These are phyloP conservation scores for Chimonanthus praecox DNA, from an alignment of 164 flowering plant species.

Conservation along the genomic window DNA sequence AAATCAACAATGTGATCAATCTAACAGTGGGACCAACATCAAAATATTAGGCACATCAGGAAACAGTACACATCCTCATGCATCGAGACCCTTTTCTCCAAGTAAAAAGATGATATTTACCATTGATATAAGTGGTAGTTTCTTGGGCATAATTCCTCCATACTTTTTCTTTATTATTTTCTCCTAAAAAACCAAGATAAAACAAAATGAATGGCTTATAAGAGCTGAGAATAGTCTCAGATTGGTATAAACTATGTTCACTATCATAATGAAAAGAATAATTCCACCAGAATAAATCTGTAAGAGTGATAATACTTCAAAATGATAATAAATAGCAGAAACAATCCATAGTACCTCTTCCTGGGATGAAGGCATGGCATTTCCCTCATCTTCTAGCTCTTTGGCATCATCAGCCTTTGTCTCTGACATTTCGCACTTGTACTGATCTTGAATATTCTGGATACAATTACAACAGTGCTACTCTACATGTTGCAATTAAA, in stretches of 20 bases:
- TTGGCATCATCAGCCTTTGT: neutral
- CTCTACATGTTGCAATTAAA: neutral
- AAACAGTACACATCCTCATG: neutral
- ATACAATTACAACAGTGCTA: neutral
- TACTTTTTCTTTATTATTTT: slow-evolving; percentile 69
- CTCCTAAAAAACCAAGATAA: slow-evolving; percentile 37
- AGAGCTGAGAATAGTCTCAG: neutral
- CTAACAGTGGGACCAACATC: neutral
- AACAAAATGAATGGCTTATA: too few relatives aligned
- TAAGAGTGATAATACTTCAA: neutral
- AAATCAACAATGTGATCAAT: neutral
- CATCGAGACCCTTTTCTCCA: neutral
- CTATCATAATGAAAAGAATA: too few relatives aligned
- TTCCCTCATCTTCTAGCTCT: slow-evolving; percentile 13
- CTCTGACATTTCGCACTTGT: neutral
- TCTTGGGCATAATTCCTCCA: slow-evolving; percentile 74
- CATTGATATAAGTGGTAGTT: slow-evolving; percentile 81
- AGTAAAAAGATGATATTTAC: slow-evolving; percentile 21
- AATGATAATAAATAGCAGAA: neutral
- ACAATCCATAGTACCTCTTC: slow-evolving; percentile 29
- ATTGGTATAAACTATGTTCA: neutral
- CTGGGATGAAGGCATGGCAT: slow-evolving; percentile 25
- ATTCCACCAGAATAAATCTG: neutral
- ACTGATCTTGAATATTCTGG: neutral
- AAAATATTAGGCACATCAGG: neutral